Percentiles rank a stretch among this genome's conserved stretches.
phyloP scores from a whole-genome alignment of 192 early-diverging fungal genomes.

The Borealophlyctis nickersoniae region DNA sequence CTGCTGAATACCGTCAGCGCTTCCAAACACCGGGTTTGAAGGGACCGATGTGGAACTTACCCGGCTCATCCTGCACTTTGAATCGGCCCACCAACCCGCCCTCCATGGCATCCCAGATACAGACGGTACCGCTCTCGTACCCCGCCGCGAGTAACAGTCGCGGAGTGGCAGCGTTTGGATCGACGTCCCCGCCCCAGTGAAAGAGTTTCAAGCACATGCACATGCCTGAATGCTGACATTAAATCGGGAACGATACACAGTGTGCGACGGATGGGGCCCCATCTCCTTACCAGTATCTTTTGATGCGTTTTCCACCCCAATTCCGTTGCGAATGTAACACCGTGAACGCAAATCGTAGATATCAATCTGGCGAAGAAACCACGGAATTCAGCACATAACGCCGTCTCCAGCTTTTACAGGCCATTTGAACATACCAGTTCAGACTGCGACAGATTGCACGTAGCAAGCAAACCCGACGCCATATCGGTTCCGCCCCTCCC shows the following conservation, averaged over 20 bases:
- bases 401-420: too few relatives aligned
- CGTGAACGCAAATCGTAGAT: constrained; percentile 11
- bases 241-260: not conserved
- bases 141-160: constrained; percentile 15
- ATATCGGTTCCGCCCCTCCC: not conserved
- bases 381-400: not conserved
- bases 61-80: constrained; percentile 25
- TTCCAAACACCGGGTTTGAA: too few relatives aligned
- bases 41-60: not conserved
- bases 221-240: constrained; percentile 15
- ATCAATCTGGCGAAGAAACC: constrained; percentile 4
- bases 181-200: not conserved
- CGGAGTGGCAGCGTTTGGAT: not conserved
- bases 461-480: too few relatives aligned
- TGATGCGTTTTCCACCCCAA: constrained; percentile 7
- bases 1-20: too few relatives aligned
- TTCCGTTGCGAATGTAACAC: constrained; percentile 8
- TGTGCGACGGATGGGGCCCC: not conserved
- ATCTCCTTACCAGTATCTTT: constrained; percentile 18
- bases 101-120: constrained; percentile 12
- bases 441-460: not conserved
- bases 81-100: not conserved
- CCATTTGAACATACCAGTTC: not conserved
- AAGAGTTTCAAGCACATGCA: constrained; percentile 27
- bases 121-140: constrained; percentile 21